Percentiles rank a stretch among this genome's conserved stretches.
Conservation (phyloP, 371 early-diverging fungal genomes). For the Apophysomyces elegans region DNA sequence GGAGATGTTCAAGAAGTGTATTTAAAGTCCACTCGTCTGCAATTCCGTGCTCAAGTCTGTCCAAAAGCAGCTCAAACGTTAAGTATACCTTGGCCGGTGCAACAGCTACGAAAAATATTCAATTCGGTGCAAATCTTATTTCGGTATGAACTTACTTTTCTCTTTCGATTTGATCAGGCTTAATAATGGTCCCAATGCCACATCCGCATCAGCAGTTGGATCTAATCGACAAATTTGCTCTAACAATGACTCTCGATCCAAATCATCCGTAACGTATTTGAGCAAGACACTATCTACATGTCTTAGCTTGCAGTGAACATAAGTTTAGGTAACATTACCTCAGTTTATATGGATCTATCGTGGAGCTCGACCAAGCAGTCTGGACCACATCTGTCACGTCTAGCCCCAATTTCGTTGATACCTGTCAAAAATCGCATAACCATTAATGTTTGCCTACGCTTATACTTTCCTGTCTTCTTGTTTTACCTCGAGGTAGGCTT, state of each 20-base stretch:
- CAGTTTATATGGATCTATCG: not conserved
- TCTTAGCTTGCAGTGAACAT: not conserved
- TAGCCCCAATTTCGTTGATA: not conserved
- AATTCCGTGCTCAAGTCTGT: conserved; percentile 1
- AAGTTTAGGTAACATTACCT: not conserved
- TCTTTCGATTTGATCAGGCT: not conserved
- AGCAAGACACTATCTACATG: not conserved
- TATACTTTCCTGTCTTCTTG: not conserved
- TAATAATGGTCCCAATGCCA: not conserved
- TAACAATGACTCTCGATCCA: not conserved
- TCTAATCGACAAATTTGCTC: not conserved
- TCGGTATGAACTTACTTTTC: not conserved
- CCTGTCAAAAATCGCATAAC: not conserved
- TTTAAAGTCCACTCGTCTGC: conserved; percentile 6
- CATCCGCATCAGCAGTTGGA: not conserved
- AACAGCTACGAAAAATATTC: not conserved
- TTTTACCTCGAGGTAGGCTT: not conserved
- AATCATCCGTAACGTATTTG: not conserved
- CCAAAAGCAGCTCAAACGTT: not conserved
- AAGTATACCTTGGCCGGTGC: not conserved
- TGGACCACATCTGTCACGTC: not conserved
- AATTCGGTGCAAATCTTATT: not conserved
- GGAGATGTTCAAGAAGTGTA: not conserved
- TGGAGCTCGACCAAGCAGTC: not conserved
- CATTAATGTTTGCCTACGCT: not conserved